Evolutionary conservation across 345 rosid species (phyloP).

Genomic region (Alliaria petiolata): DNA sequence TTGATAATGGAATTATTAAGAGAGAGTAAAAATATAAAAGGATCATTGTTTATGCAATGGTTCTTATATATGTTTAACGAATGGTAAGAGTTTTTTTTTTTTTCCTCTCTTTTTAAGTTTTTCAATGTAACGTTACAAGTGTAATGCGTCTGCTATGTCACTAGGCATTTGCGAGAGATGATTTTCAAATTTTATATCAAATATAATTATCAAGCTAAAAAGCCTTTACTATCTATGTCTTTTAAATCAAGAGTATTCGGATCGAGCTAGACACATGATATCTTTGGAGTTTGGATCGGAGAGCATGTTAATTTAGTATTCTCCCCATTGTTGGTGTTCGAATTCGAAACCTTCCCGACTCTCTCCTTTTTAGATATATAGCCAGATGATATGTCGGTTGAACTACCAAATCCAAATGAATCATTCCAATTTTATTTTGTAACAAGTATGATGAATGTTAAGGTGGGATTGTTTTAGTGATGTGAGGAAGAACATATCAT

Average conservation of each 20-base stretch:
- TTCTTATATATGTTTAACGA: constrained; percentile 5
- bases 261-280: too few species aligned
- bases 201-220: not conserved
- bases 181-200: not conserved
- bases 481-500: not conserved
- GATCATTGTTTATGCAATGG: constrained; percentile 17
- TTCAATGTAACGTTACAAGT: not conserved
- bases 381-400: too few species aligned
- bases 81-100: not conserved
- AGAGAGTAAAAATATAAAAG: not conserved
- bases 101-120: not conserved
- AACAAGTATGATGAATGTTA: not conserved
- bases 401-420: too few species aligned
- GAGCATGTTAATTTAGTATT: too few species aligned
- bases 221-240: not conserved
- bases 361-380: too few species aligned
- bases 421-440: not conserved
- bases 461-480: not conserved
- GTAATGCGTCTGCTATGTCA: constrained; percentile 29
- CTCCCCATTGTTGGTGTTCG: too few species aligned
- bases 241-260: too few species aligned
- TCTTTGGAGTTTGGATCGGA: too few species aligned
- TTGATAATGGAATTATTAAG: not conserved
- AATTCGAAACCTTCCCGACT: too few species aligned
- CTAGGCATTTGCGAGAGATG: constrained; percentile 24